Evolutionary conservation across 1,139 yeast genomes (phyloP).

Genomic region (Nakaseomyces uthaithaninus): DNA sequence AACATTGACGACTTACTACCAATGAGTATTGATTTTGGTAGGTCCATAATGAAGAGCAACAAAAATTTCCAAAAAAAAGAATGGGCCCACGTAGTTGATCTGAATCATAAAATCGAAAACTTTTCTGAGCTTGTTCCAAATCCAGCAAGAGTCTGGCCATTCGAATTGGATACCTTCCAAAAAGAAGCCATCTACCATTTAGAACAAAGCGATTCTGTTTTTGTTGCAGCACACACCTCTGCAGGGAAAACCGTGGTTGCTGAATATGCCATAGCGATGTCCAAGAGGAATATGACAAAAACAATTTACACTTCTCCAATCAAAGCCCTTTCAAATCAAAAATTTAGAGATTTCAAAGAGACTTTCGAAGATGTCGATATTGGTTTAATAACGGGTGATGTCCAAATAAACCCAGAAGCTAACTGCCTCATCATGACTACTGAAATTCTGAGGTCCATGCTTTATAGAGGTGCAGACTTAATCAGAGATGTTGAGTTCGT

Average conservation of each 20-base stretch:
- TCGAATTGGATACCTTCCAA: slow-evolving; percentile 88
- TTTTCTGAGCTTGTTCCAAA: slow-evolving; percentile 83
- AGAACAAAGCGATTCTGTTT: slow-evolving; percentile 95
- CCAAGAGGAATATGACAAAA: slow-evolving; percentile 80
- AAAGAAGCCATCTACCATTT: slow-evolving; percentile 94
- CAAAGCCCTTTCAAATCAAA: slow-evolving; percentile 87
- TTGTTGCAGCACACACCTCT: slow-evolving; percentile 96
- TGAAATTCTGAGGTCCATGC: slow-evolving; percentile 89
- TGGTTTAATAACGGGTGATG: slow-evolving; percentile 96
- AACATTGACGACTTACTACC: slow-evolving; percentile 79
- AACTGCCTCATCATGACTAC: slow-evolving; percentile 97
- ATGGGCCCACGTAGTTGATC: slow-evolving; percentile 95
- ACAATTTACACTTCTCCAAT: slow-evolving; percentile 91
- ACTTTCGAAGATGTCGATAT: slow-evolving; percentile 76
- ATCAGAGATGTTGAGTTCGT: slow-evolving; percentile 97
- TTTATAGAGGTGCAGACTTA: slow-evolving; percentile 91
- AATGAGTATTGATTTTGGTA: slow-evolving; percentile 44
- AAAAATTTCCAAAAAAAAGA: slow-evolving; percentile 42
- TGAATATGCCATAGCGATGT: slow-evolving; percentile 91
- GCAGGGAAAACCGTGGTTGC: slow-evolving; percentile 94
- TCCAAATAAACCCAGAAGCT: slow-evolving; percentile 94
- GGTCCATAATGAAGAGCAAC: slow-evolving; percentile 33
- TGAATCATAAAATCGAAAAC: slow-evolving; percentile 74
- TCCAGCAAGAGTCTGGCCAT: slow-evolving; percentile 91
- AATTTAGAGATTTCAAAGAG: slow-evolving; percentile 83